Evolutionary conservation across 768 basidiomycete species (phyloP).

Genomic region (Boletus reticulatus): DNA sequence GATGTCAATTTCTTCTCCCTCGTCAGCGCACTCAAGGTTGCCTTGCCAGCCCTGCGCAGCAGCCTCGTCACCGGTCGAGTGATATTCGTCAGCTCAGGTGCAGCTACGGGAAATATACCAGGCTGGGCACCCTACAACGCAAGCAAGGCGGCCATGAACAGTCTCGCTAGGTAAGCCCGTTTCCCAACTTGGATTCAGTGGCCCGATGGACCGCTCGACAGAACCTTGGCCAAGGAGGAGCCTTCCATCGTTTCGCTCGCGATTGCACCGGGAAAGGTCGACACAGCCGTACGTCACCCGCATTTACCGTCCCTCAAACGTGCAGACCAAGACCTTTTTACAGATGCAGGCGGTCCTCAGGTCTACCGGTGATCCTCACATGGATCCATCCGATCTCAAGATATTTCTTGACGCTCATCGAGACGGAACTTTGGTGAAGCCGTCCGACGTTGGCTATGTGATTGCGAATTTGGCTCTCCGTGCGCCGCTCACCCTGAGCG

Average conservation of each 20-base stretch:
- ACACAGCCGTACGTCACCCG: slow-evolving; percentile 60
- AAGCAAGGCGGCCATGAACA: slow-evolving; percentile 88
- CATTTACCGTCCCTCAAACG: background rate
- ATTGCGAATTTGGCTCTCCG: slow-evolving; percentile 72
- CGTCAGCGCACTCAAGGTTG: slow-evolving; percentile 61
- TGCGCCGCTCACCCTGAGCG: slow-evolving; percentile 62
- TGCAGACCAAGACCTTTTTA: background rate
- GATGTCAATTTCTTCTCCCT: slow-evolving; percentile 90
- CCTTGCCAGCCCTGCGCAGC: slow-evolving; percentile 67
- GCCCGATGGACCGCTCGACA: slow-evolving; percentile 27
- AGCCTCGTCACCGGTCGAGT: slow-evolving; percentile 60
- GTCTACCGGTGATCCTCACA: slow-evolving; percentile 44
- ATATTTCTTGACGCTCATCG: slow-evolving; percentile 56
- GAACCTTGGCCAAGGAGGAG: slow-evolving; percentile 86
- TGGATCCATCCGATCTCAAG: slow-evolving; percentile 55
- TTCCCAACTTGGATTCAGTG: slow-evolving; percentile 5
- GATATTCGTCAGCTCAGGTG: slow-evolving; percentile 85
- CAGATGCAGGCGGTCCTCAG: slow-evolving; percentile 74
- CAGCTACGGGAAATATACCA: slow-evolving; percentile 60
- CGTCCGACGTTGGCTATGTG: slow-evolving; percentile 74
- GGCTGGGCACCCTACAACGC: slow-evolving; percentile 86
- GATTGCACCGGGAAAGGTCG: slow-evolving; percentile 84
- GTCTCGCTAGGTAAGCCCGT: slow-evolving; percentile 60
- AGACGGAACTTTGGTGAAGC: slow-evolving; percentile 70
- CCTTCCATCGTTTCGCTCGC: slow-evolving; percentile 71